A percentile compares a stretch with the other conserved stretches of the same genome.
phyloP scores from a whole-genome alignment of 345 rosid species.

The Eutrema japonicum region DNA sequence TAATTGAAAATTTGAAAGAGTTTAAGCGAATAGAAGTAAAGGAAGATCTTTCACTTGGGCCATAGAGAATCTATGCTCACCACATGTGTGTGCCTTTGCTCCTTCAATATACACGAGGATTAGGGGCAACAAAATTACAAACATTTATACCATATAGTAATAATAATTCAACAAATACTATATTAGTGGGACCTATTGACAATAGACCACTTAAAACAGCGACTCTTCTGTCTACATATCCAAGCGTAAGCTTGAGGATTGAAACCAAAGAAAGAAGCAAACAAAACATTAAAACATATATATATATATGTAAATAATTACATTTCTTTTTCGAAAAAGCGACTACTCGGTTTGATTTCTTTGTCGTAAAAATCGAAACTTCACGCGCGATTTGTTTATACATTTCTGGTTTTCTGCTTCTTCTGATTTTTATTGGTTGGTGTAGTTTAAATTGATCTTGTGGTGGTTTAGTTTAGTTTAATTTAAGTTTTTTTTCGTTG shows the following conservation, averaged over 20 bases:
- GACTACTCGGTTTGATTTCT: slow-evolving; percentile 32
- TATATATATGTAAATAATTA: not conserved
- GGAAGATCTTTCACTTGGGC: slow-evolving; percentile 39
- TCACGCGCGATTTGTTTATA: slow-evolving; percentile 27
- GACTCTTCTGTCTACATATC: slow-evolving; percentile 47
- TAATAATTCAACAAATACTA: not conserved
- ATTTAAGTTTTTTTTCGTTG: not conserved
- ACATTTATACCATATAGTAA: not conserved
- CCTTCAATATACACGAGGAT: slow-evolving; percentile 33
- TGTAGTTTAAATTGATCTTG: slow-evolving; percentile 16
- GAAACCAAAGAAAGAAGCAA: slow-evolving; percentile 26
- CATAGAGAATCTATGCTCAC: slow-evolving; percentile 54
- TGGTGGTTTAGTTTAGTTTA: not conserved
- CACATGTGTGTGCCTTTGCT: slow-evolving; percentile 46
- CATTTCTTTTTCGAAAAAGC: slow-evolving; percentile 36
- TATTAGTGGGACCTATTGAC: slow-evolving; percentile 24
- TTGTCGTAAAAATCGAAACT: slow-evolving; percentile 29
- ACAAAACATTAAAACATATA: not conserved
- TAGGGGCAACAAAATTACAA: slow-evolving; percentile 36
- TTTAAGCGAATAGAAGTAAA: slow-evolving; percentile 35
- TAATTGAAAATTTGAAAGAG: slow-evolving; percentile 16
- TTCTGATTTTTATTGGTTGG: slow-evolving; percentile 26
- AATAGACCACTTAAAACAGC: slow-evolving; percentile 40
- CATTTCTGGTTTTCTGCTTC: not conserved
- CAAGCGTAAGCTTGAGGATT: slow-evolving; percentile 26